Conservation (phyloP, 176 grass and related monocot species). For the Microstegium vimineum region DNA sequence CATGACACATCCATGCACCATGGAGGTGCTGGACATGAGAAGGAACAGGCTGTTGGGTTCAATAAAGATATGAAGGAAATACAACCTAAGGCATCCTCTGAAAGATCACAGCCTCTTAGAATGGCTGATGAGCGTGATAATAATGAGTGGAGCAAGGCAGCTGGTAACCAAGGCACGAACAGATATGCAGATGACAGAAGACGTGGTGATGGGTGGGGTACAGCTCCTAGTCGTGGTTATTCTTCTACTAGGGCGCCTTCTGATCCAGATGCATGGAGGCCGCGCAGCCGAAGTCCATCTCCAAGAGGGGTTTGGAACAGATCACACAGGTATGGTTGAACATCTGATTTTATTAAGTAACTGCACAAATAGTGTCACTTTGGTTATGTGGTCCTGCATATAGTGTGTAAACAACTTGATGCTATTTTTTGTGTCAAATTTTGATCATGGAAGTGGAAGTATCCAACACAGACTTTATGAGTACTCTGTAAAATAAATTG, state of each 20-base stretch:
- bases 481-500: constrained; percentile 16
- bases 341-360: constrained; percentile 5
- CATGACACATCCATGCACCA: constrained; percentile 28
- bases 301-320: constrained; percentile 61
- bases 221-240: constrained; percentile 28
- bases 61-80: constrained; percentile 38
- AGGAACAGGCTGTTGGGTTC: constrained; percentile 25
- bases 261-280: constrained; percentile 55
- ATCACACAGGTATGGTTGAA: constrained; percentile 45
- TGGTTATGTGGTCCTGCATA: not conserved
- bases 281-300: constrained; percentile 51
- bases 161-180: constrained; percentile 36
- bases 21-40: constrained; percentile 23
- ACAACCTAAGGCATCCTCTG: constrained; percentile 45
- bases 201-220: constrained; percentile 43
- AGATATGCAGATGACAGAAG: constrained; percentile 53
- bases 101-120: constrained; percentile 32
- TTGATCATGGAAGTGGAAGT: not conserved
- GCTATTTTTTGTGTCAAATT: not conserved
- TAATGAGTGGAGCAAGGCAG: constrained; percentile 38
- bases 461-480: not conserved
- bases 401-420: constrained; percentile 1
- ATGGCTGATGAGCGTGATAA: constrained; percentile 38
- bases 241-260: constrained; percentile 52
- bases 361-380: constrained; percentile 8